Evolutionary conservation across 179 eudicot genomes (phyloP).

Genomic region (Silene coronaria): DNA sequence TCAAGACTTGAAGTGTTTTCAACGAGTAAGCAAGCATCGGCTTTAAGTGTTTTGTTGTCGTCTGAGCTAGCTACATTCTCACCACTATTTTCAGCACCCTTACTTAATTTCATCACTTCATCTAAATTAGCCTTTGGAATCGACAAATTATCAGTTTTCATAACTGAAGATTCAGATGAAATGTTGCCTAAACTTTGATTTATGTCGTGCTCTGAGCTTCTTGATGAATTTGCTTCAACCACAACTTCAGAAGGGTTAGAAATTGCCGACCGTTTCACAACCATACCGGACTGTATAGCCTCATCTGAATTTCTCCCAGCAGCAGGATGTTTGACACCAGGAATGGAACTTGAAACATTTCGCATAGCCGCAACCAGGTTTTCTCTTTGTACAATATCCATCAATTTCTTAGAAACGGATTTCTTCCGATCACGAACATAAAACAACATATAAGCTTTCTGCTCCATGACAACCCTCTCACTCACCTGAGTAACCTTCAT

Average conservation of each 20-base stretch:
- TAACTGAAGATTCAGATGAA: constrained; percentile 18
- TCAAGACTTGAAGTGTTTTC: constrained; percentile 12
- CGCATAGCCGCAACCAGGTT: constrained; percentile 33
- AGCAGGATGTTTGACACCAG: constrained; percentile 29
- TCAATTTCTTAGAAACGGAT: constrained; percentile 40
- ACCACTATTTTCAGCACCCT: constrained; percentile 10
- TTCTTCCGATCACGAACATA: constrained; percentile 66
- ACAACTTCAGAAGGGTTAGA: constrained; percentile 8
- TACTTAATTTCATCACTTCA: neutral
- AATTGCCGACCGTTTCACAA: constrained; percentile 22
- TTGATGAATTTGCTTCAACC: constrained; percentile 16
- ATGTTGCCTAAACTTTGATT: constrained; percentile 19
- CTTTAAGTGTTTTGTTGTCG: neutral
- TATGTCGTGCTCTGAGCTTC: constrained; percentile 19
- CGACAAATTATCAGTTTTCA: constrained; percentile 17
- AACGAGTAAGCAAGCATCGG: constrained; percentile 3
- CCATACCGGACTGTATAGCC: constrained; percentile 23
- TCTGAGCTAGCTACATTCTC: neutral
- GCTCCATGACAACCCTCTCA: constrained; percentile 72
- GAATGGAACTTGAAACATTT: constrained; percentile 31
- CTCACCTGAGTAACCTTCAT: constrained; percentile 72
- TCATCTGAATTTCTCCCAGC: constrained; percentile 24
- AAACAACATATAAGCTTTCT: constrained; percentile 94
- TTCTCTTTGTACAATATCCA: constrained; percentile 44
- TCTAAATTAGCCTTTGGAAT: constrained; percentile 12